These are phyloP conservation scores for Penicillium sp. DNA, from an alignment of 2,329 filamentous ascomycete genomes.

Conservation along the genomic window DNA sequence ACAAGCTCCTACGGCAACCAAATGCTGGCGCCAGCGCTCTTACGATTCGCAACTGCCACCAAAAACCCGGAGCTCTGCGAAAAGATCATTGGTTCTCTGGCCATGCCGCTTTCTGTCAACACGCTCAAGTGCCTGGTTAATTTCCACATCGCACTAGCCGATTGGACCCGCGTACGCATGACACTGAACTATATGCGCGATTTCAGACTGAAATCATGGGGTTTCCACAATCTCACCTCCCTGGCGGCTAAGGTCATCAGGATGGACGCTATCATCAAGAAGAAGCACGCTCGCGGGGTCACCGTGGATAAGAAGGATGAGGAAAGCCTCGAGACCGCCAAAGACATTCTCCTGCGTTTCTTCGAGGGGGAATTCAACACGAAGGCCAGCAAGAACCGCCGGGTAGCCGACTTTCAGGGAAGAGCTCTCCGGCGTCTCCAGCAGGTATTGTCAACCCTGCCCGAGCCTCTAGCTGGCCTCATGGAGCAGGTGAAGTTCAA, in stretches of 20 bases:
- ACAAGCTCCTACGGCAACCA: conserved; percentile 46
- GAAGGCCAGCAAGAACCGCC: conserved; percentile 11
- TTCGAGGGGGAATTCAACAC: conserved; percentile 37
- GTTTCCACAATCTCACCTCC: conserved; percentile 35
- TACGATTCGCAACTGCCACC: conserved; percentile 54
- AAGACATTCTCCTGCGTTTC: conserved; percentile 33
- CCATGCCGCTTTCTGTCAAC: conserved; percentile 34
- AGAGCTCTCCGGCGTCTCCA: conserved; percentile 30
- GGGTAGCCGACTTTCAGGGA: conserved; percentile 27
- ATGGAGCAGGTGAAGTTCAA: conserved; percentile 22
- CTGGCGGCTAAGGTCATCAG: conserved; percentile 43
- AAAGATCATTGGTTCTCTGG: conserved; percentile 29
- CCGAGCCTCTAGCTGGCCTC: conserved; percentile 31
- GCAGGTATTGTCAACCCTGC: conserved; percentile 32
- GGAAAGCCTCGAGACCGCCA: conserved; percentile 26
- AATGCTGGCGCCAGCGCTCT: conserved; percentile 51
- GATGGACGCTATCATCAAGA: conserved; percentile 29
- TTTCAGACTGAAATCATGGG: conserved; percentile 37
- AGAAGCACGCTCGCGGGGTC: conserved; percentile 6
- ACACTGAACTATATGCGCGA: conserved; percentile 36
- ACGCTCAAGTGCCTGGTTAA: conserved; percentile 38
- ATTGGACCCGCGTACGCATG: conserved; percentile 35
- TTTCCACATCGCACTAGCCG: conserved; percentile 31
- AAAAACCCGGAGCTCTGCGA: conserved; percentile 40
- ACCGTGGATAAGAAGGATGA: conserved; percentile 13